Evolutionary conservation across 306 rosid species (phyloP).

Genomic region (Trifolium fragiferum): DNA sequence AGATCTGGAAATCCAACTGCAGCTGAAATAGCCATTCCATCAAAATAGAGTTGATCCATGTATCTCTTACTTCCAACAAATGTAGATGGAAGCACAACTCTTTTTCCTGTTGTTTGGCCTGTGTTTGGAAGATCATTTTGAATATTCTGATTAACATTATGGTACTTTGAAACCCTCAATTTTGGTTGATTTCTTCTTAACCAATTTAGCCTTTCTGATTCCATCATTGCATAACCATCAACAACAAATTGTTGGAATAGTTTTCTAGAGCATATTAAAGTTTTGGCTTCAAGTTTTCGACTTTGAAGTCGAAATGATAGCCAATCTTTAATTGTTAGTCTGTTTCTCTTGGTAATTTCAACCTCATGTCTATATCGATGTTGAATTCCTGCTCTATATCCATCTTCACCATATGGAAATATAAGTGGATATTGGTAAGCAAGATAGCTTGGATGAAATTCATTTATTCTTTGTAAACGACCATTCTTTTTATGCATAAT

Average conservation of each 20-base stretch:
- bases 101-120: background rate
- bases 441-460: too few relatives aligned
- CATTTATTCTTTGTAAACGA: too few relatives aligned
- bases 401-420: too few relatives aligned
- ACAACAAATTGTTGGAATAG: background rate
- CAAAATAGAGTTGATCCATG: background rate
- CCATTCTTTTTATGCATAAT: too few relatives aligned
- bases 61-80: background rate
- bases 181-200: background rate
- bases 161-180: background rate
- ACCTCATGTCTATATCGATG: too few relatives aligned
- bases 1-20: background rate
- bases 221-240: background rate
- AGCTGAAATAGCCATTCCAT: background rate
- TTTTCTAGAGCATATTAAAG: background rate
- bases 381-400: too few relatives aligned
- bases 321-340: background rate
- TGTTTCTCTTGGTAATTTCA: background rate
- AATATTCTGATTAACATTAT: background rate
- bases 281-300: background rate
- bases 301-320: background rate
- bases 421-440: too few relatives aligned
- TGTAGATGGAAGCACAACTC: background rate
- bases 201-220: background rate
- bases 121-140: accelerated